Percentiles rank a stretch among this genome's conserved stretches.
phyloP scores from a whole-genome alignment of 192 early-diverging fungal genomes.

The Rhizophlyctis rosea region DNA sequence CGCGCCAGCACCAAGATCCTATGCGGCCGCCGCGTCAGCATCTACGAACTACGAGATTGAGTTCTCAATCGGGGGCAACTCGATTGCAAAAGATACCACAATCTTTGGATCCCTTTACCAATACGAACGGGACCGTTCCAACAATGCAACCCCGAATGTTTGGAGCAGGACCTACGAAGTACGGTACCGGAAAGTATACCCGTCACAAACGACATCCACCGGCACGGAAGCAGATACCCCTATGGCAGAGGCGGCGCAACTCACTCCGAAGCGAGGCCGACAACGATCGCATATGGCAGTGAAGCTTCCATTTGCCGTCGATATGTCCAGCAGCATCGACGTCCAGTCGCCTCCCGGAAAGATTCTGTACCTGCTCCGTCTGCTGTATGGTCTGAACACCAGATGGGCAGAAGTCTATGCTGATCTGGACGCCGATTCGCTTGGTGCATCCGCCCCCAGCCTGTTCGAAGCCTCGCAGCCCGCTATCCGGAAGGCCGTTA shows the following conservation, averaged over 20 bases:
- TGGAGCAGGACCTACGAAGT: conserved; percentile 62
- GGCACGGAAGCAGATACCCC: not conserved
- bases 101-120: conserved; percentile 68
- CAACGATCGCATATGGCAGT: not conserved
- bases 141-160: conserved; percentile 28
- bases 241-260: not conserved
- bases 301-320: conserved; percentile 23
- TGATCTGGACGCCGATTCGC: not conserved
- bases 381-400: conserved; percentile 39
- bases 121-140: conserved; percentile 36
- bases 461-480: conserved; percentile 25
- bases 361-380: conserved; percentile 33
- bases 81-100: conserved; percentile 44
- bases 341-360: conserved; percentile 11
- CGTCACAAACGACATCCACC: not conserved
- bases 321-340: conserved; percentile 13
- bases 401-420: conserved; percentile 42
- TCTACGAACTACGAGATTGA: conserved; percentile 48
- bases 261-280: not conserved
- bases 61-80: conserved; percentile 48
- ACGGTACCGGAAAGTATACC: conserved; percentile 47
- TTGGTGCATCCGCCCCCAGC: conserved; percentile 6
- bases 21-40: conserved; percentile 22
- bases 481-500: conserved; percentile 10
- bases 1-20: conserved; percentile 6